Evolutionary conservation across 495 filamentous ascomycete species (phyloP).

Genomic region (Cryomyces antarcticus): DNA sequence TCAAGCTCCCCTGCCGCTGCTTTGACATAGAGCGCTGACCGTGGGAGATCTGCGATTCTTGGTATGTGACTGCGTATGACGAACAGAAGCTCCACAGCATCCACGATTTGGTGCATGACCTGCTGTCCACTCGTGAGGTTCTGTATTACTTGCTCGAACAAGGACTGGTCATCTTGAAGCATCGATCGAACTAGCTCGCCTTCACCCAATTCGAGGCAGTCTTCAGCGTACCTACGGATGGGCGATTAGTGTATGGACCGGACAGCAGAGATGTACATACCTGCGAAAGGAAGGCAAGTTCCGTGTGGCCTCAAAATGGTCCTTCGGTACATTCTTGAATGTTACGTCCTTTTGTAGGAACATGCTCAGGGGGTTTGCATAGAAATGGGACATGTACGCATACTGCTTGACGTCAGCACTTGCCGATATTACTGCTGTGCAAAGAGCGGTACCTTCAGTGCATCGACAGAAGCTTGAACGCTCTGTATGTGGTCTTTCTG

Average conservation of each 20-base stretch:
- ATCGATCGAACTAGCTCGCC: conserved; percentile 22
- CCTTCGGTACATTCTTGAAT: conserved; percentile 23
- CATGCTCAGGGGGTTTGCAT: conserved; percentile 68
- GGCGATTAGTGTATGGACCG: background rate
- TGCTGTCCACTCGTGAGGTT: conserved; percentile 20
- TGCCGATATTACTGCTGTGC: background rate
- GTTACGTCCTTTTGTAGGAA: conserved; percentile 23
- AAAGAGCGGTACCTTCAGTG: conserved; percentile 48
- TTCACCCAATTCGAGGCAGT: conserved; percentile 23
- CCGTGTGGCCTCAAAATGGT: conserved; percentile 56
- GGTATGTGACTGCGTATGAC: conserved; percentile 23
- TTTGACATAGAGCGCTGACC: conserved; percentile 34
- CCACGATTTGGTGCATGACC: conserved; percentile 25
- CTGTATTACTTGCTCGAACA: conserved; percentile 11
- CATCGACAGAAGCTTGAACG: conserved; percentile 56
- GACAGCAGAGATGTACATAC: conserved; percentile 16
- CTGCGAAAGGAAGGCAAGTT: conserved; percentile 61
- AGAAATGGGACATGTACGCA: conserved; percentile 90
- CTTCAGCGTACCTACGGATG: conserved; percentile 20
- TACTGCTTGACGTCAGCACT: conserved; percentile 32
- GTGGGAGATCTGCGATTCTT: conserved; percentile 17
- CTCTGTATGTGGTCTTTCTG: conserved; percentile 76
- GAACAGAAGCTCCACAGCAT: conserved; percentile 26
- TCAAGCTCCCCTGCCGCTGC: conserved; percentile 35
- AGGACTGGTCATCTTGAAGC: conserved; percentile 30